Conservation (phyloP, 148 eudicot species). For the Rhododendron ferrugineum region DNA sequence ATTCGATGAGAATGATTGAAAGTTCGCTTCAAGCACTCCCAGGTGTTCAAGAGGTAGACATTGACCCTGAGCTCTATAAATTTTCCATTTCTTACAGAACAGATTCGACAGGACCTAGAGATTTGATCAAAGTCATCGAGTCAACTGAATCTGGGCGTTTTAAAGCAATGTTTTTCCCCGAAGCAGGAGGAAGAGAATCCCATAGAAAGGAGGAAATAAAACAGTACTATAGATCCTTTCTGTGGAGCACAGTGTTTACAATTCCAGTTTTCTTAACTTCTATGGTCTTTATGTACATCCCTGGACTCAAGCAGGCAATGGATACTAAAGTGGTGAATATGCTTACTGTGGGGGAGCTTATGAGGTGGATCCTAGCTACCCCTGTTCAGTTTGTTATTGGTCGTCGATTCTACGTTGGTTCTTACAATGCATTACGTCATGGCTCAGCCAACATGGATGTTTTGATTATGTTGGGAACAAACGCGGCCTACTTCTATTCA, state of each 20-base stretch:
- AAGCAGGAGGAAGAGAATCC: conserved; percentile 57
- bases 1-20: conserved; percentile 42
- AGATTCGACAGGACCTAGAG: conserved; percentile 73
- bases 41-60: conserved; percentile 57
- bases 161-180: conserved; percentile 68
- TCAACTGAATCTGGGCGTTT: conserved; percentile 48
- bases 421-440: conserved; percentile 69
- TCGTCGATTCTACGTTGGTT: conserved; percentile 67
- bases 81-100: conserved; percentile 65
- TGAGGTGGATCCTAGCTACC: conserved; percentile 82
- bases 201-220: conserved; percentile 55
- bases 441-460: conserved; percentile 99
- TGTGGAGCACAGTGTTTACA: conserved; percentile 87
- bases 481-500: conserved; percentile 91
- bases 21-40: conserved; percentile 65
- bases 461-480: conserved; percentile 90
- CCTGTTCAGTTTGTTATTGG: conserved; percentile 97
- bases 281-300: conserved; percentile 92
- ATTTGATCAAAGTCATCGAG: conserved; percentile 63
- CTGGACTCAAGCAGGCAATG: conserved; percentile 52
- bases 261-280: conserved; percentile 76
- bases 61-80: conserved; percentile 43
- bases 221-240: conserved; percentile 49
- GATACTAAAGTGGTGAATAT: conserved; percentile 64
- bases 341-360: conserved; percentile 61